Conservation (phyloP, 1,284 basidiomycete genomes). For the Ceratobasidium sp. region DNA sequence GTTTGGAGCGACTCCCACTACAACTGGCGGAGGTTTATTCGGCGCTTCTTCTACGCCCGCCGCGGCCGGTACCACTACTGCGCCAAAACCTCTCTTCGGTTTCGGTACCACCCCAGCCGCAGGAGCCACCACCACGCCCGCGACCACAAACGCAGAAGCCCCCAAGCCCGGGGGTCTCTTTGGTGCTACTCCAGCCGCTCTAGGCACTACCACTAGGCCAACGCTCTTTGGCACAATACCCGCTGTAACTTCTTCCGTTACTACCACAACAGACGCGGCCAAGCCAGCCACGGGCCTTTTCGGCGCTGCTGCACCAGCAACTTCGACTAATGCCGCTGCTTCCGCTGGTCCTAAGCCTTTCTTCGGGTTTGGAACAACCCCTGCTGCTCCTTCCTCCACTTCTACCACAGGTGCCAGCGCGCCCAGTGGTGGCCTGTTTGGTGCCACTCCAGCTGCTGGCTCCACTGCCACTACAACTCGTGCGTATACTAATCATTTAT, state of each 20-base stretch:
- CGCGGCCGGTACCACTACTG: constrained; percentile 18
- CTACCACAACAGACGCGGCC: constrained; percentile 37
- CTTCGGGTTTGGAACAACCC: constrained; percentile 55
- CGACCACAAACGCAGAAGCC: constrained; percentile 36
- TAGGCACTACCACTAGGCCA: constrained; percentile 44
- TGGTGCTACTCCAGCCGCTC: constrained; percentile 35
- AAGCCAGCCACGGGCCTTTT: constrained; percentile 52
- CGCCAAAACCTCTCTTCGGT: constrained; percentile 34
- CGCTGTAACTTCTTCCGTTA: constrained; percentile 47
- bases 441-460: constrained; percentile 24
- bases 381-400: constrained; percentile 46
- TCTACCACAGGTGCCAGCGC: constrained; percentile 46
- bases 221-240: constrained; percentile 54
- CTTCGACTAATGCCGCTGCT: constrained; percentile 49
- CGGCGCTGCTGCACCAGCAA: constrained; percentile 50
- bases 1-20: constrained; percentile 33
- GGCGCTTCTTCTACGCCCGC: constrained; percentile 31
- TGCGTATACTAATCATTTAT: constrained; percentile 24
- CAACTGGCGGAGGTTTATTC: constrained; percentile 8
- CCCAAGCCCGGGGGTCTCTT: constrained; percentile 36
- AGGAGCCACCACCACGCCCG: constrained; percentile 12
- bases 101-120: constrained; percentile 39
- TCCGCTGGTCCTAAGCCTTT: constrained; percentile 48
- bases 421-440: constrained; percentile 46
- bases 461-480: constrained; percentile 49